A percentile compares a stretch with the other conserved stretches of the same genome.
phyloP scores from a whole-genome alignment of 2,329 filamentous ascomycete species.

The Aspergillus fumigatiaffinis region DNA sequence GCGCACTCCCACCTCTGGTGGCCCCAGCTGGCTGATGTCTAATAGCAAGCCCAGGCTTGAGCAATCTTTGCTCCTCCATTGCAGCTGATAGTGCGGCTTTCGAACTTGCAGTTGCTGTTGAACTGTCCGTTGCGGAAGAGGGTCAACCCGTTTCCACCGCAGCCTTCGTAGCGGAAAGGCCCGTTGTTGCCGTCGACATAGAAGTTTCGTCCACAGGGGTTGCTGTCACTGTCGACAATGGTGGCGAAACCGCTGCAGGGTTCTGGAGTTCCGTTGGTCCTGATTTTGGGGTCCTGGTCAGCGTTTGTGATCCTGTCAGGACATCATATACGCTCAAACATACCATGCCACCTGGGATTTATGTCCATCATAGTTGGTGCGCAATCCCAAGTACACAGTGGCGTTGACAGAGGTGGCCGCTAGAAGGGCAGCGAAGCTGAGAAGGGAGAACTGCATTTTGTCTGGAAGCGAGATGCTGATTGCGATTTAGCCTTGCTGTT shows the following conservation, averaged over 20 bases:
- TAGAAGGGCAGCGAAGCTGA: not conserved
- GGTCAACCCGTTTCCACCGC: not conserved
- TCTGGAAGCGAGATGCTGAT: not conserved
- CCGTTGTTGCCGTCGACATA: not conserved
- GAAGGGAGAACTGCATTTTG: not conserved
- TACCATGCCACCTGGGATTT: not conserved
- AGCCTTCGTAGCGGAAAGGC: not conserved
- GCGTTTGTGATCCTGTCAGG: not conserved
- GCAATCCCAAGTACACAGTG: not conserved
- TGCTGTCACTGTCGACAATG: not conserved
- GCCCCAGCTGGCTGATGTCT: not conserved
- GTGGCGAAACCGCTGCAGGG: not conserved
- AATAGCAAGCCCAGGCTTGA: not conserved
- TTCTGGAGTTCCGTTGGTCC: not conserved
- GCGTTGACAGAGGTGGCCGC: not conserved
- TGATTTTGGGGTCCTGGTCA: not conserved
- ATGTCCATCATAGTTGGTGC: not conserved
- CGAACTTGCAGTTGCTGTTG: not conserved
- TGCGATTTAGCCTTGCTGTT: not conserved
- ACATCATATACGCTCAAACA: not conserved
- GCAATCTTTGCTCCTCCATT: not conserved
- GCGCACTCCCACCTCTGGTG: not conserved
- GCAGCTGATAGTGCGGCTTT: not conserved
- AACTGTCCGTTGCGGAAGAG: not conserved
- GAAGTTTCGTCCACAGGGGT: not conserved